Percentiles rank a stretch among this genome's conserved stretches.
These are phyloP conservation scores for Umbelopsis isabellina DNA, from an alignment of 192 early-diverging fungal genomes.

Conservation along the genomic window DNA sequence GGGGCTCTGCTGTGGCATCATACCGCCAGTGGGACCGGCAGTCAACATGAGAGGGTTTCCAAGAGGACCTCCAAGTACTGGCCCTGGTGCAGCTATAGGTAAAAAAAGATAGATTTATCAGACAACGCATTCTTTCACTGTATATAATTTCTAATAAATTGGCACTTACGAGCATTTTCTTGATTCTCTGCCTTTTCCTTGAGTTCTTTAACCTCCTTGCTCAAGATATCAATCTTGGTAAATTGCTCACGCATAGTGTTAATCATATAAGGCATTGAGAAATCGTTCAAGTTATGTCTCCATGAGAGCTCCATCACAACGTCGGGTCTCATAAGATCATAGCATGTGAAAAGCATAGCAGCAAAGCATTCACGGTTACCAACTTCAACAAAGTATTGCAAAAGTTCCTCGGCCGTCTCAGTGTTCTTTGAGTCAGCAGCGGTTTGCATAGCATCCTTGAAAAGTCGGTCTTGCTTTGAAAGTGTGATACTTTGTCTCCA, in stretches of 20 bases:
- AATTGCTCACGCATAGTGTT: conserved; percentile 88
- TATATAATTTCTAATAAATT: conserved; percentile 24
- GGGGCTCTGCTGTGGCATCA: conserved; percentile 34
- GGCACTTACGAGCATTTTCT: conserved; percentile 36
- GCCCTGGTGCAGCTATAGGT: conserved; percentile 43
- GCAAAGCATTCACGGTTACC: conserved; percentile 95
- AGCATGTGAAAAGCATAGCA: conserved; percentile 91
- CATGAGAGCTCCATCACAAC: conserved; percentile 93
- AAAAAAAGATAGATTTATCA: conserved; percentile 24
- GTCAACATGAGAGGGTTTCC: conserved; percentile 80
- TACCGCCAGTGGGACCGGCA: conserved; percentile 43
- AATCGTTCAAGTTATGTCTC: conserved; percentile 86
- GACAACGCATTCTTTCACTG: background rate
- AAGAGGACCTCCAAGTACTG: conserved; percentile 69
- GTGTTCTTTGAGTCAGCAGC: conserved; percentile 87
- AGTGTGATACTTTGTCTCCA: conserved; percentile 94
- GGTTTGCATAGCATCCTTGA: conserved; percentile 99
- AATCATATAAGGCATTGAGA: conserved; percentile 98
- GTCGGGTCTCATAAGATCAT: conserved; percentile 92
- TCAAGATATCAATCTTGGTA: conserved; percentile 64
- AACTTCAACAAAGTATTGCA: conserved; percentile 94
- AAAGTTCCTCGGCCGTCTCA: conserved; percentile 91
- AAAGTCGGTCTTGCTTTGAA: conserved; percentile 96
- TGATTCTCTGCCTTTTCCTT: conserved; percentile 58
- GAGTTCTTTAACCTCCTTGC: conserved; percentile 59